phyloP scores from a whole-genome alignment of 2,329 filamentous ascomycete genomes.

The Fusarium protoensiforme region DNA sequence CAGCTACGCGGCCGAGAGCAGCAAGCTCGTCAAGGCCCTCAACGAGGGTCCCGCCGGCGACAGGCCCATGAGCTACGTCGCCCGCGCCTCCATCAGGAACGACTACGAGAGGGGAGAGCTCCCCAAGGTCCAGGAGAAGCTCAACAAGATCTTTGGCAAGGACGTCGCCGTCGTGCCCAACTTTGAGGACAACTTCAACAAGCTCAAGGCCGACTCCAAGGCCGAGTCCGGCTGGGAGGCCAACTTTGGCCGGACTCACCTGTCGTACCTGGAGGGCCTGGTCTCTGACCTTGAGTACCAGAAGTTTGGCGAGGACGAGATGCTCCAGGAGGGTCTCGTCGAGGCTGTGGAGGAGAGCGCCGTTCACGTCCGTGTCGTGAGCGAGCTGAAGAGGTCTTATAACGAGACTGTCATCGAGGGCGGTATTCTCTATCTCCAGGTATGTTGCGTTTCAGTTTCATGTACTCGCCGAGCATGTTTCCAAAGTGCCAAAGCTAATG shows the following conservation, averaged over 20 bases:
- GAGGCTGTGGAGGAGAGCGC: constrained; percentile 57
- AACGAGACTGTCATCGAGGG: constrained; percentile 61
- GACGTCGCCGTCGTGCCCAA: constrained; percentile 60
- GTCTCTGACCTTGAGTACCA: constrained; percentile 52
- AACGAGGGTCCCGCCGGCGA: constrained; percentile 54
- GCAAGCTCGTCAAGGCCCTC: constrained; percentile 56
- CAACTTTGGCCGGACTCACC: constrained; percentile 53
- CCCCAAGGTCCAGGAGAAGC: constrained; percentile 49
- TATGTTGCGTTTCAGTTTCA: constrained; percentile 25
- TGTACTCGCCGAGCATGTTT: not conserved
- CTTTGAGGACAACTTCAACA: constrained; percentile 57
- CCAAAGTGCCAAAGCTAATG: constrained; percentile 3
- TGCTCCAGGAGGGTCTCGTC: constrained; percentile 60
- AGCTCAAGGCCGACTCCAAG: constrained; percentile 49
- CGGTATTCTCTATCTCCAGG: constrained; percentile 62
- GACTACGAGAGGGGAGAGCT: constrained; percentile 59
- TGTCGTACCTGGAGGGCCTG: constrained; percentile 59
- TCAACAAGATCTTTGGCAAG: constrained; percentile 53
- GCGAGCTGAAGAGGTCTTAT: constrained; percentile 54
- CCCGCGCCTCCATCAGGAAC: constrained; percentile 53
- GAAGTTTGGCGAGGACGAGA: constrained; percentile 60
- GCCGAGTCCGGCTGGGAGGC: constrained; percentile 54
- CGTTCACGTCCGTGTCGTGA: constrained; percentile 59
- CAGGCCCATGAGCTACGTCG: constrained; percentile 54
- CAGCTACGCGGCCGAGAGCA: constrained; percentile 49